Conservation (phyloP, 371 early-diverging fungal species). For the Coemansia sp. region DNA sequence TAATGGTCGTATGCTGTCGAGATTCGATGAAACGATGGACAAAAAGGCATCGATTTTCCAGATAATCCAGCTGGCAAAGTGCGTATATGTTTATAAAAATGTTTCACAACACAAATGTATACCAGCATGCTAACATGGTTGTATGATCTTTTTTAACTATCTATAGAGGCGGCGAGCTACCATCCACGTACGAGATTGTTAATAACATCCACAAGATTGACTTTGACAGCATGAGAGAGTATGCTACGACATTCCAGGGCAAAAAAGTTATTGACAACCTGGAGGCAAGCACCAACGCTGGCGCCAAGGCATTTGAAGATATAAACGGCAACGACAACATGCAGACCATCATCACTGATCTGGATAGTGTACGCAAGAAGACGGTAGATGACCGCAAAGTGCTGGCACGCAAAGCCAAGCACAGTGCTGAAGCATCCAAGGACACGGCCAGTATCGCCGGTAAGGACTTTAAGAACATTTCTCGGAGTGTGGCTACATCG, state of each 20-base stretch:
- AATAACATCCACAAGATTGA: conserved; percentile 14
- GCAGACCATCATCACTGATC: conserved; percentile 24
- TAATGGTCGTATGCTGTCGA: conserved; percentile 18
- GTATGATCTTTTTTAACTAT: not conserved
- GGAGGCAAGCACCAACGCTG: conserved; percentile 22
- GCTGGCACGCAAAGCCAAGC: conserved; percentile 26
- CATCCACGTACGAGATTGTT: conserved; percentile 24
- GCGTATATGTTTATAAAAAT: not conserved
- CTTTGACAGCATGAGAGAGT: conserved; percentile 35
- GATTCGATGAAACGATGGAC: conserved; percentile 17
- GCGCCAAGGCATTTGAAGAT: conserved; percentile 34
- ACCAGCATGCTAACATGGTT: not conserved
- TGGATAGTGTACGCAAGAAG: conserved; percentile 30
- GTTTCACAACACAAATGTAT: not conserved
- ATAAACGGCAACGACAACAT: conserved; percentile 40
- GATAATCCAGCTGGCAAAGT: conserved; percentile 24
- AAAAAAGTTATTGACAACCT: conserved; percentile 34
- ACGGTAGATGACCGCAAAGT: conserved; percentile 37
- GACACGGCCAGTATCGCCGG: conserved; percentile 14
- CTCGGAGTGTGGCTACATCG: conserved; percentile 33
- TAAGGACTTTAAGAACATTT: conserved; percentile 36
- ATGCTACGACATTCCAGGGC: conserved; percentile 41
- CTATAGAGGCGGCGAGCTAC: conserved; percentile 24
- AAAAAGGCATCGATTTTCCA: conserved; percentile 20
- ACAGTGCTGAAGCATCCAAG: conserved; percentile 19